These are phyloP conservation scores for Yamadazyma triangularis DNA, from an alignment of 1,139 yeast species.

Conservation along the genomic window DNA sequence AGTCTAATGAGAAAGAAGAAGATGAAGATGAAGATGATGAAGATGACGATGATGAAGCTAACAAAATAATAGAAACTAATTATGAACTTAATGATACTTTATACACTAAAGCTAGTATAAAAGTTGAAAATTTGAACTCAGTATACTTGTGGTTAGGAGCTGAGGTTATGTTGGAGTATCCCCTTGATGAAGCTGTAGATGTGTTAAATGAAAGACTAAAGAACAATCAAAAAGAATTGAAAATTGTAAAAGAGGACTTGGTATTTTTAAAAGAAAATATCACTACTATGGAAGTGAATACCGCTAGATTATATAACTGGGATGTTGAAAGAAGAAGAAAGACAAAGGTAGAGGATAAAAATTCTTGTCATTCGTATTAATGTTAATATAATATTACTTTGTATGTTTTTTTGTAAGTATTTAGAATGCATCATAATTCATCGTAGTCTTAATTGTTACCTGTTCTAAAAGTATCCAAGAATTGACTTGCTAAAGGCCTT, in stretches of 20 bases:
- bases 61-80: constrained; percentile 58
- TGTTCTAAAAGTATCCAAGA: constrained; percentile 51
- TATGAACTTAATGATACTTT: constrained; percentile 92
- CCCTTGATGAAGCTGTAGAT: constrained; percentile 78
- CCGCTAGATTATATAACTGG: constrained; percentile 95
- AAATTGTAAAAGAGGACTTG: constrained; percentile 72
- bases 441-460: constrained; percentile 3
- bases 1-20: constrained; percentile 26
- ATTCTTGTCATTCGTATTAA: too few species aligned
- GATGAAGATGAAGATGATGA: constrained; percentile 27
- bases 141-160: constrained; percentile 97
- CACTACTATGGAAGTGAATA: constrained; percentile 96
- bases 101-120: constrained; percentile 75
- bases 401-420: too few species aligned
- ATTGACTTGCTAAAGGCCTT: constrained; percentile 54
- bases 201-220: constrained; percentile 60
- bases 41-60: constrained; percentile 13
- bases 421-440: background rate
- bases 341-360: too few species aligned
- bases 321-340: constrained; percentile 80
- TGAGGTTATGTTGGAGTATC: constrained; percentile 94
- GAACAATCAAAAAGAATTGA: constrained; percentile 57
- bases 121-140: constrained; percentile 37
- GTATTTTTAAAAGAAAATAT: constrained; percentile 88
- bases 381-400: background rate